Conservation (phyloP, 2,329 filamentous ascomycete genomes). For the Hypomyces perniciosus region DNA sequence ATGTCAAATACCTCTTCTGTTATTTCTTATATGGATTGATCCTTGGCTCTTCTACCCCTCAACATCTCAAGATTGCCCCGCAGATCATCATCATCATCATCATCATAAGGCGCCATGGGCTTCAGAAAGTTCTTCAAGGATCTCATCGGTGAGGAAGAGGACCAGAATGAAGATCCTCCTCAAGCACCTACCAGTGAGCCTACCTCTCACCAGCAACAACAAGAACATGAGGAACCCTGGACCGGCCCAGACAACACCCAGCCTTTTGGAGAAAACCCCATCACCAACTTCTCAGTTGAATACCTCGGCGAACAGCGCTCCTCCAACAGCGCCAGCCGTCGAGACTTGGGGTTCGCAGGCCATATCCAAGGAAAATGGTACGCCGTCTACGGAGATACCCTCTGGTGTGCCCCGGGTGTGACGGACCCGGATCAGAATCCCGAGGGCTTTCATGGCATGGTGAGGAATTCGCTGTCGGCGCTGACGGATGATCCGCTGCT, state of each 20-base stretch:
- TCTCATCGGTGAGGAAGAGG: background rate
- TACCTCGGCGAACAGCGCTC: slow-evolving; percentile 32
- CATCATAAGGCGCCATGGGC: background rate
- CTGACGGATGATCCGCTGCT: slow-evolving; percentile 30
- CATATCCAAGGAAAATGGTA: slow-evolving; percentile 32
- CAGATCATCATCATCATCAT: background rate
- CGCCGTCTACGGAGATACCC: slow-evolving; percentile 25
- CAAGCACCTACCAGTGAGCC: too few species aligned
- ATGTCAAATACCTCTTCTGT: background rate
- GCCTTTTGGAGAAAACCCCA: slow-evolving; percentile 30
- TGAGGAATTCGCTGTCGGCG: slow-evolving; percentile 31
- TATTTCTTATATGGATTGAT: background rate
- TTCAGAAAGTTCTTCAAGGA: background rate
- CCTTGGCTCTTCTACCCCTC: too few species aligned
- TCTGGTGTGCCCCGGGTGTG: slow-evolving; percentile 31
- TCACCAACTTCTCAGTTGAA: slow-evolving; percentile 20
- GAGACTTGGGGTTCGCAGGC: slow-evolving; percentile 33
- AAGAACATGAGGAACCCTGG: background rate
- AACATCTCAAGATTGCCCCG: background rate
- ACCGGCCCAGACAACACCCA: slow-evolving; percentile 31
- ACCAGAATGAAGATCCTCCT: too few species aligned
- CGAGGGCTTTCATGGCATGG: slow-evolving; percentile 34
- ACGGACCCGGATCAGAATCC: slow-evolving; percentile 24
- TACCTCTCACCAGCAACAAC: background rate
- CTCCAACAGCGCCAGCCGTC: slow-evolving; percentile 32